Conservation (phyloP, 345 rosid species). For the Carallia brachiata region DNA sequence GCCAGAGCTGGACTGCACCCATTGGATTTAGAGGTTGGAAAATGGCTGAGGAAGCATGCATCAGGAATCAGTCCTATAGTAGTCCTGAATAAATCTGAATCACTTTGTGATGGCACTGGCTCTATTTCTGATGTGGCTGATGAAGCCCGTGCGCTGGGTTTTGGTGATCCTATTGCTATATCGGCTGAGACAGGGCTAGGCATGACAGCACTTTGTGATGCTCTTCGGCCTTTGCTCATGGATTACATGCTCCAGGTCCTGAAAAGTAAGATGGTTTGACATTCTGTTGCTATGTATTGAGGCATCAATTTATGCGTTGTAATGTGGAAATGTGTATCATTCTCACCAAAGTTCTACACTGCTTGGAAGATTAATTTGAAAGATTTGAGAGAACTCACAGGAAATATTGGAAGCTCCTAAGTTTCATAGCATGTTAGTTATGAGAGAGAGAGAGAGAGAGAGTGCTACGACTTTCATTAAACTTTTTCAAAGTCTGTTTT, state of each 20-base stretch:
- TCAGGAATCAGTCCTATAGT: conserved; percentile 65
- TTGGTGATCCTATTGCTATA: conserved; percentile 87
- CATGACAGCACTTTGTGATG: conserved; percentile 73
- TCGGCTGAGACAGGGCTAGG: conserved; percentile 98
- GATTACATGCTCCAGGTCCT: conserved; percentile 50
- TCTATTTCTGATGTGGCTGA: conserved; percentile 62
- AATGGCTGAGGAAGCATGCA: conserved; percentile 85
- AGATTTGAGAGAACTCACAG: background rate
- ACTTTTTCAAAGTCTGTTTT: no score
- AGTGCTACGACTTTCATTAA: no score
- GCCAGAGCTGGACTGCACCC: conserved; percentile 87
- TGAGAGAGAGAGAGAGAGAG: no score
- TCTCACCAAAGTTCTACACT: no score
- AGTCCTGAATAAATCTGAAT: conserved; percentile 87
- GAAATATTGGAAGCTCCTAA: background rate
- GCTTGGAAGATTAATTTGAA: background rate
- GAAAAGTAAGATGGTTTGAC: conserved; percentile 44
- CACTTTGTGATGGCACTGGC: conserved; percentile 51
- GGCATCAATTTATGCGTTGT: no score
- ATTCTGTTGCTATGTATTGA: background rate
- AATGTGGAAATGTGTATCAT: no score
- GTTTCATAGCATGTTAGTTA: background rate
- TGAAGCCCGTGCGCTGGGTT: conserved; percentile 67
- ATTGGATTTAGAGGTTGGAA: conserved; percentile 88
- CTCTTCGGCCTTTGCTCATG: conserved; percentile 68